A percentile compares a stretch with the other conserved stretches of the same genome.
phyloP scores from a whole-genome alignment of 305 asterid species.

The Fraxinus xanthoxyloides region DNA sequence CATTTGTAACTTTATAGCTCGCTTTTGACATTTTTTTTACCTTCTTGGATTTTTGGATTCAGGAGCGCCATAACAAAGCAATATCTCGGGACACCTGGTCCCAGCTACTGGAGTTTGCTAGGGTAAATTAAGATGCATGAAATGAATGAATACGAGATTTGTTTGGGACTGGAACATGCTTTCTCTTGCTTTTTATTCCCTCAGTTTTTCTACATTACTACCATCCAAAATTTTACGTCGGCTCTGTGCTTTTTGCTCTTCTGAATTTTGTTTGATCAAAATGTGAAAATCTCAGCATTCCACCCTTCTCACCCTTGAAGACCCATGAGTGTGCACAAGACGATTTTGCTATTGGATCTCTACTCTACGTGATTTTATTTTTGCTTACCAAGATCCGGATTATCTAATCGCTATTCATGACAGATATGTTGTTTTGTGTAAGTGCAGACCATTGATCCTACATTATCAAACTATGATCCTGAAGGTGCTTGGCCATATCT shows the following conservation, averaged over 20 bases:
- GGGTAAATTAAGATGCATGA: slow-evolving; percentile 46
- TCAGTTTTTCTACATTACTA: background rate
- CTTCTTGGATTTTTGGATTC: slow-evolving; percentile 25
- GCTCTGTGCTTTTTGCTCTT: background rate
- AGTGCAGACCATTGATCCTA: slow-evolving; percentile 81
- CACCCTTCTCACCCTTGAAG: no score
- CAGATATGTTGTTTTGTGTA: background rate
- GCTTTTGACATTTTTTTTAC: slow-evolving; percentile 5
- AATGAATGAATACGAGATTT: background rate
- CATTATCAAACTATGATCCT: slow-evolving; percentile 86
- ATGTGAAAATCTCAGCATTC: no score
- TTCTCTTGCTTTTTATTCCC: background rate
- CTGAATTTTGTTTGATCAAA: no score
- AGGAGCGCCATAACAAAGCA: slow-evolving; percentile 97
- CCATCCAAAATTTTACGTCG: background rate
- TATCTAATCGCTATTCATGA: background rate
- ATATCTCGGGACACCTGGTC: slow-evolving; percentile 99
- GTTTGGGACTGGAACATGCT: background rate
- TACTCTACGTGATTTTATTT: background rate
- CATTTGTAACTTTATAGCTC: background rate
- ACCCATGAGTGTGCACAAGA: background rate
- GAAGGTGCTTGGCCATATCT: slow-evolving; percentile 99
- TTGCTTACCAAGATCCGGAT: background rate
- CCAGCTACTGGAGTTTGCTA: slow-evolving; percentile 91
- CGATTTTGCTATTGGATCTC: background rate